These are phyloP conservation scores for Fusarium siculi DNA, from an alignment of 2,329 filamentous ascomycete genomes.

Conservation along the genomic window DNA sequence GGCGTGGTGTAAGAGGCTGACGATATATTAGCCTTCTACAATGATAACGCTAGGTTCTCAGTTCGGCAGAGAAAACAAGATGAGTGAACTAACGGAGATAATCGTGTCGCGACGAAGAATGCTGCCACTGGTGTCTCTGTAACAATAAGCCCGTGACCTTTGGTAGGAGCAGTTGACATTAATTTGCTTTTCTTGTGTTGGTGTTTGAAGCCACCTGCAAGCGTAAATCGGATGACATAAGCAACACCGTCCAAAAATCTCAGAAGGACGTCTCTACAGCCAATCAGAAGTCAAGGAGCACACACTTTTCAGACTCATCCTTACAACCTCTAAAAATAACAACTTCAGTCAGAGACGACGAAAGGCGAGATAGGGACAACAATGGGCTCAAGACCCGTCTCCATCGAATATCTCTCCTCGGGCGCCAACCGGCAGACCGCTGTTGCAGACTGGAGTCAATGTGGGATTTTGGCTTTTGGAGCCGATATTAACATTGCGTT, in stretches of 20 bases:
- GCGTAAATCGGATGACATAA: slow-evolving; percentile 40
- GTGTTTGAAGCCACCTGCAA: slow-evolving; percentile 24
- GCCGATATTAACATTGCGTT: slow-evolving; percentile 89
- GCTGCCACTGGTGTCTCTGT: slow-evolving; percentile 1
- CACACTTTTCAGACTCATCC: slow-evolving; percentile 51
- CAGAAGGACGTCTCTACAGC: slow-evolving; percentile 38
- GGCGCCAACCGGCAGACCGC: slow-evolving; percentile 92
- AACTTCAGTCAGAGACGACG: slow-evolving; percentile 2
- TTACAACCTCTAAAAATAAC: slow-evolving; percentile 21
- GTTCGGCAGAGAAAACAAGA: not conserved
- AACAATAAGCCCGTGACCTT: not conserved
- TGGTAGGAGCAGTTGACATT: not conserved
- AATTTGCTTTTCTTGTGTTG: slow-evolving; percentile 35
- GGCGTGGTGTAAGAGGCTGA: slow-evolving; percentile 2
- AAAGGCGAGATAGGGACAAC: slow-evolving; percentile 42
- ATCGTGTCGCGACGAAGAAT: not conserved
- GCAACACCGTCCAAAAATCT: slow-evolving; percentile 31
- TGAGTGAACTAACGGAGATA: not conserved
- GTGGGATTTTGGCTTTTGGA: slow-evolving; percentile 85
- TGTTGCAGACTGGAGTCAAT: slow-evolving; percentile 86
- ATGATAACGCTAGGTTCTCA: not conserved
- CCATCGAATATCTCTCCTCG: slow-evolving; percentile 70
- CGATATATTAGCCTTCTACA: not conserved
- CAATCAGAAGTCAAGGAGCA: slow-evolving; percentile 50
- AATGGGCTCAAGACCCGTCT: slow-evolving; percentile 44